A percentile compares a stretch with the other conserved stretches of the same genome.
Evolutionary conservation across 495 filamentous ascomycete genomes (phyloP).

Genomic region (Penicillium manginii): DNA sequence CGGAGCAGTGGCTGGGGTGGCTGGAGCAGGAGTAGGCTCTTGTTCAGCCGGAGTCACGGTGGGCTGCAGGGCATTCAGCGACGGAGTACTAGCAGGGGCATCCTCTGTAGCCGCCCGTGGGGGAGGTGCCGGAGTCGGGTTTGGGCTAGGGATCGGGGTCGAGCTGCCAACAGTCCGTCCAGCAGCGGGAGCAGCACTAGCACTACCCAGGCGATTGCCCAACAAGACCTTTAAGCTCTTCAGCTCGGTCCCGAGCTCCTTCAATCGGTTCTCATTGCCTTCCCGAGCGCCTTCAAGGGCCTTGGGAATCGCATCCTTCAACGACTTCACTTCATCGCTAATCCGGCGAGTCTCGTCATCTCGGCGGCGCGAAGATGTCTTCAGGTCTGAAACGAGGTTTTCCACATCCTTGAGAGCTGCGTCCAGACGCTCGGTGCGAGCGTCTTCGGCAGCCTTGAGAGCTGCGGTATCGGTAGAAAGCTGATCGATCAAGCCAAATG

Average conservation of each 20-base stretch:
- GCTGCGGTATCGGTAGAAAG: conserved; percentile 84
- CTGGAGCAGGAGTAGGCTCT: conserved; percentile 39
- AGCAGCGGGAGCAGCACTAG: conserved; percentile 41
- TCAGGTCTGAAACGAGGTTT: conserved; percentile 76
- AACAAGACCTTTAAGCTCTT: conserved; percentile 90
- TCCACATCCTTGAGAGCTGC: conserved; percentile 82
- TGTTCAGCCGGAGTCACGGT: conserved; percentile 36
- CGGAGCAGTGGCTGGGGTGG: conserved; percentile 27
- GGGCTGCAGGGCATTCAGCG: conserved; percentile 28
- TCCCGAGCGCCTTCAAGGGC: conserved; percentile 88
- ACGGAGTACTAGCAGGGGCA: background rate
- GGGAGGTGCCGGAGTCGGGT: conserved; percentile 14
- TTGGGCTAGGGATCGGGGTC: conserved; percentile 28
- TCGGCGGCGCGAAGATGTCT: conserved; percentile 72
- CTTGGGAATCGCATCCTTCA: conserved; percentile 84
- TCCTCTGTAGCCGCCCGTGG: background rate
- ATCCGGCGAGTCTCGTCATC: conserved; percentile 85
- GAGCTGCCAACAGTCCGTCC: conserved; percentile 35
- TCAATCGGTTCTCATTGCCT: conserved; percentile 74
- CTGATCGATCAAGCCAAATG: conserved; percentile 90
- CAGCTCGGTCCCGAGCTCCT: conserved; percentile 84
- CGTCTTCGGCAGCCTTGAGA: conserved; percentile 82
- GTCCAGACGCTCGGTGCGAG: conserved; percentile 84
- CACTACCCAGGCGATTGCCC: conserved; percentile 72
- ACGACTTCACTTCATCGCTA: conserved; percentile 79